Evolutionary conservation across 1,284 basidiomycete genomes (phyloP).

Genomic region (Ganoderma sinense): DNA sequence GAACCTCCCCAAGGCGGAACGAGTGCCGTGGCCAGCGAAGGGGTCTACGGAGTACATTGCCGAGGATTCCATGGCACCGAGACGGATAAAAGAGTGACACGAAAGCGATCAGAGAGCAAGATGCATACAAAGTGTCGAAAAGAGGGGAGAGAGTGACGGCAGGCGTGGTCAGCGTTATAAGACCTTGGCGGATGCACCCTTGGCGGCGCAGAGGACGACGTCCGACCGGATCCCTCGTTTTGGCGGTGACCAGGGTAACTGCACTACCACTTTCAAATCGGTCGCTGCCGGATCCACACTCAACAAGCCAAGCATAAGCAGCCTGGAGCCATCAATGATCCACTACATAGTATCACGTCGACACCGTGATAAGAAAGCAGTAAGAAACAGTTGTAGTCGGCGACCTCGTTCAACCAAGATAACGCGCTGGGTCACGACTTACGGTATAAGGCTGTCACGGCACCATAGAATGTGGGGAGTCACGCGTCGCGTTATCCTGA

Average conservation of each 20-base stretch:
- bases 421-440: too few relatives aligned
- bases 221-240: not conserved
- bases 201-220: not conserved
- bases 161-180: not conserved
- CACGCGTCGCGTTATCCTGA: slow-evolving; percentile 32
- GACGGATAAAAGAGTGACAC: slow-evolving; percentile 6
- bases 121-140: slow-evolving; percentile 8
- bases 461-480: slow-evolving; percentile 3
- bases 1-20: slow-evolving; percentile 40
- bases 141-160: not conserved
- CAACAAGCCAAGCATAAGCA: not conserved
- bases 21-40: slow-evolving; percentile 23
- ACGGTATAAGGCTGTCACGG: slow-evolving; percentile 7
- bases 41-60: slow-evolving; percentile 35
- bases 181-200: not conserved
- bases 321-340: not conserved
- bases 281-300: not conserved
- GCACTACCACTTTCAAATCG: not conserved
- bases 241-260: slow-evolving; percentile 17
- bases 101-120: slow-evolving; percentile 16
- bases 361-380: not conserved
- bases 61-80: slow-evolving; percentile 30
- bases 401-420: too few relatives aligned
- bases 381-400: too few relatives aligned
- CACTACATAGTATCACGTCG: not conserved